A percentile compares a stretch with the other conserved stretches of the same genome.
phyloP scores from a whole-genome alignment of 371 early-diverging fungal genomes.

The Mortierella sp. region DNA sequence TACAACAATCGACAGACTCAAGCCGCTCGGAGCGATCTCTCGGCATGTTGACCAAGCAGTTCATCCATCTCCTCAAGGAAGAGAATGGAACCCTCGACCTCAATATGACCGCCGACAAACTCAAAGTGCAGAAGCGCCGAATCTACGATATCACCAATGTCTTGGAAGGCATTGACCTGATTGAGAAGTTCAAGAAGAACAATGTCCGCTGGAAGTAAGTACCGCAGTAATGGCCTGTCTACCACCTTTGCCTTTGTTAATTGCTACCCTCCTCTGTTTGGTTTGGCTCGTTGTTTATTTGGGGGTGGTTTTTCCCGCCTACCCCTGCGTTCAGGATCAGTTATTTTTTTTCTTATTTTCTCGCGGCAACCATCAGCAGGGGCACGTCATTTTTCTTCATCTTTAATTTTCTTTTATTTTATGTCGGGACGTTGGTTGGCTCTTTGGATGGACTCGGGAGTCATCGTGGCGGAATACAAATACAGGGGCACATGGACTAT shows the following conservation, averaged over 20 bases:
- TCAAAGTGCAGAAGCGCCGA: conserved; percentile 86
- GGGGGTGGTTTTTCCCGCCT: neutral
- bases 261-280: neutral
- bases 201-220: conserved; percentile 87
- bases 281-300: neutral
- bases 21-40: conserved; percentile 69
- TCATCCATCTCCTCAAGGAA: conserved; percentile 76
- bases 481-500: conserved; percentile 7
- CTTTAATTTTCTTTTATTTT: neutral
- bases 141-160: conserved; percentile 94
- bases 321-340: conserved; percentile 8
- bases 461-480: conserved; percentile 6
- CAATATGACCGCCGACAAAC: conserved; percentile 77
- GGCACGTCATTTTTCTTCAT: conserved; percentile 2
- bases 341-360: neutral
- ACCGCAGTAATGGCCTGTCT: neutral
- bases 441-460: neutral
- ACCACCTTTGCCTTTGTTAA: neutral
- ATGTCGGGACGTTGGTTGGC: neutral
- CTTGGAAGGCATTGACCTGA: conserved; percentile 83
- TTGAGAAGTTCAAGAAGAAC: conserved; percentile 85
- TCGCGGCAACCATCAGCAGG: conserved; percentile 4
- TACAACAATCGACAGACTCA: conserved; percentile 25
- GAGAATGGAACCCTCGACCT: conserved; percentile 79
- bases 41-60: conserved; percentile 83